A percentile compares a stretch with the other conserved stretches of the same genome.
These are phyloP conservation scores for Saksenaea vasiformis DNA, from an alignment of 371 early-diverging fungal genomes.

Conservation along the genomic window DNA sequence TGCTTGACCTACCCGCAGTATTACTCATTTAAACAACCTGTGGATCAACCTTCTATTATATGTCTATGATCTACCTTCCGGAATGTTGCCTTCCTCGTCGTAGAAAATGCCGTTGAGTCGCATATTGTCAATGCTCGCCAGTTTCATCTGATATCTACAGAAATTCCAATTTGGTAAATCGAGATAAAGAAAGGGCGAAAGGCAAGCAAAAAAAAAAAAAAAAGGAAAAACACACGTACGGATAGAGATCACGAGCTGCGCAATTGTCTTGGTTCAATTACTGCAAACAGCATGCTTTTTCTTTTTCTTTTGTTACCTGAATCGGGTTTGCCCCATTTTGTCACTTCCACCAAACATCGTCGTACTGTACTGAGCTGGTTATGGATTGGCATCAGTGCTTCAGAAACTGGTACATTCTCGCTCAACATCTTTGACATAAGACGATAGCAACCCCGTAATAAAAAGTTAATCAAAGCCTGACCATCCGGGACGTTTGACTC, in stretches of 20 bases:
- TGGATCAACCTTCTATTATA: neutral
- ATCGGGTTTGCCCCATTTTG: conserved; percentile 80
- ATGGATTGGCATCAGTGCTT: conserved; percentile 81
- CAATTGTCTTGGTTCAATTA: conserved; percentile 3
- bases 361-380: conserved; percentile 86
- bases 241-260: conserved; percentile 78
- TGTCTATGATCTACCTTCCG: conserved; percentile 62
- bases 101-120: conserved; percentile 86
- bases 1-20: conserved; percentile 55
- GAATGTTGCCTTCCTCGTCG: conserved; percentile 80
- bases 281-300: neutral
- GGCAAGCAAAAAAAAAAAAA: neutral
- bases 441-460: conserved; percentile 87
- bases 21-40: neutral
- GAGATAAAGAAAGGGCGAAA: neutral
- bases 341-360: conserved; percentile 79
- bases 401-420: conserved; percentile 86
- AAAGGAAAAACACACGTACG: no score
- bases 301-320: conserved; percentile 44
- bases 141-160: conserved; percentile 75
- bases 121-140: conserved; percentile 81
- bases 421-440: conserved; percentile 82
- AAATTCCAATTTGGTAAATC: neutral
- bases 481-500: conserved; percentile 62
- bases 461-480: conserved; percentile 77